phyloP scores from a whole-genome alignment of 495 filamentous ascomycete genomes.

The Penicillium diatomitis region DNA sequence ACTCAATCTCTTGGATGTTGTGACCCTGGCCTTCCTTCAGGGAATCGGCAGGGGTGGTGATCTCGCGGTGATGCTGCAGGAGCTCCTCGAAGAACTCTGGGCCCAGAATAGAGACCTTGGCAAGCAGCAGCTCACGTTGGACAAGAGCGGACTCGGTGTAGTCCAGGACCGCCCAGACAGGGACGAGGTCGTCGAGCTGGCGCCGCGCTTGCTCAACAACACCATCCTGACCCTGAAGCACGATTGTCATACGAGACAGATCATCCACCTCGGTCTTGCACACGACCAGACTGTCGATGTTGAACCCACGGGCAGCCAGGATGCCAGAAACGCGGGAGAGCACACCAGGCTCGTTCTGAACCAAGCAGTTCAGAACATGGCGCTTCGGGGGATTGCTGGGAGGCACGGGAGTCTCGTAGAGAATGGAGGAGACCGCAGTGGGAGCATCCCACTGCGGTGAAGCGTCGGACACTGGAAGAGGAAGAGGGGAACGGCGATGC shows the following conservation, averaged over 20 bases:
- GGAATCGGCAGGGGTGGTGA: constrained; percentile 40
- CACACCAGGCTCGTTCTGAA: constrained; percentile 97
- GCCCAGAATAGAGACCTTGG: constrained; percentile 90
- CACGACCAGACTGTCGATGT: constrained; percentile 96
- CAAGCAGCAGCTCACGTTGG: constrained; percentile 90
- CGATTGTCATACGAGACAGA: constrained; percentile 96
- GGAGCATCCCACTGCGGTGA: constrained; percentile 85
- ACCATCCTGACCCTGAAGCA: constrained; percentile 88
- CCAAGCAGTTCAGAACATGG: constrained; percentile 94
- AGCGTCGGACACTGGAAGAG: constrained; percentile 65
- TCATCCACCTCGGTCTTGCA: constrained; percentile 98
- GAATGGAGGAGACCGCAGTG: constrained; percentile 91
- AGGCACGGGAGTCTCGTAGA: constrained; percentile 92
- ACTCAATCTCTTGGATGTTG: constrained; percentile 34
- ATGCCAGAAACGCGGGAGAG: constrained; percentile 94
- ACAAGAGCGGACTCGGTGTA: constrained; percentile 91
- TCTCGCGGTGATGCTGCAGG: constrained; percentile 82
- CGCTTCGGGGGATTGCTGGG: constrained; percentile 79
- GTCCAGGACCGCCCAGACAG: constrained; percentile 96
- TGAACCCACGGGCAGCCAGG: constrained; percentile 92
- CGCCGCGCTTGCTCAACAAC: constrained; percentile 95
- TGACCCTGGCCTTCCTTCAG: constrained; percentile 24
- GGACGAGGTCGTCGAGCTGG: constrained; percentile 92
- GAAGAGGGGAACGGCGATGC: constrained; percentile 74
- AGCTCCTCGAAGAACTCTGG: constrained; percentile 98